Conservation (phyloP, 768 basidiomycete genomes). For the Rhodotorula babjevae region DNA sequence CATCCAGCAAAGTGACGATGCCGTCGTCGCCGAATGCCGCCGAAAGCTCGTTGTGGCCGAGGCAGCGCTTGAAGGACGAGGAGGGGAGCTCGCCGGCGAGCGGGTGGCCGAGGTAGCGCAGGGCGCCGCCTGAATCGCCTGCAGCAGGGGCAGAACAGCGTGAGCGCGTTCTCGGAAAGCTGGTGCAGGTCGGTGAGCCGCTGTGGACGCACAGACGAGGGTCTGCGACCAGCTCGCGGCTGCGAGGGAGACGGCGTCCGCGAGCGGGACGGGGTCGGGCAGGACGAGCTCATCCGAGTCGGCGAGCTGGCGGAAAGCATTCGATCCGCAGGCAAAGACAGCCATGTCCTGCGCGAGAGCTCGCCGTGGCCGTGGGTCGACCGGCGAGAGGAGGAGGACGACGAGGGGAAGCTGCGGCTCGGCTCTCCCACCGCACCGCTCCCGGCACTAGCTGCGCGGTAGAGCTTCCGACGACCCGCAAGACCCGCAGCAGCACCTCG, state of each 20-base stretch:
- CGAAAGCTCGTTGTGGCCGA: slow-evolving; percentile 21
- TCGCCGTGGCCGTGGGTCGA: no score
- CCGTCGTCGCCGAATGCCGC: slow-evolving; percentile 12
- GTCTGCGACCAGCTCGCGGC: slow-evolving; percentile 24
- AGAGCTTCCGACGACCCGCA: neutral
- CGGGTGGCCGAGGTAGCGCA: neutral
- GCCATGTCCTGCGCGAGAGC: neutral
- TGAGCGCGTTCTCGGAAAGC: no score
- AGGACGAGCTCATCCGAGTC: neutral
- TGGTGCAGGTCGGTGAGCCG: neutral
- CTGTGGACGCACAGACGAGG: slow-evolving; percentile 9
- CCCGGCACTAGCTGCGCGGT: neutral
- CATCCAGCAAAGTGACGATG: neutral
- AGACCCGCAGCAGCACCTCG: neutral
- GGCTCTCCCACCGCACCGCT: neutral
- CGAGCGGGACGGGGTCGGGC: neutral
- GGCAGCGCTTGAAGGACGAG: neutral
- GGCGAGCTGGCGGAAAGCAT: slow-evolving; percentile 3
- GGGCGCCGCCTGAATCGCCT: neutral
- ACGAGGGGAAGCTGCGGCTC: neutral
- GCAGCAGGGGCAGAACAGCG: no score
- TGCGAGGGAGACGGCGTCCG: neutral
- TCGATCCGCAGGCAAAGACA: slow-evolving; percentile 2
- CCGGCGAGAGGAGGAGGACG: neutral
- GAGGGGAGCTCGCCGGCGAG: neutral